A percentile compares a stretch with the other conserved stretches of the same genome.
Evolutionary conservation across 768 basidiomycete species (phyloP).

Genomic region (Nidularia sp.): DNA sequence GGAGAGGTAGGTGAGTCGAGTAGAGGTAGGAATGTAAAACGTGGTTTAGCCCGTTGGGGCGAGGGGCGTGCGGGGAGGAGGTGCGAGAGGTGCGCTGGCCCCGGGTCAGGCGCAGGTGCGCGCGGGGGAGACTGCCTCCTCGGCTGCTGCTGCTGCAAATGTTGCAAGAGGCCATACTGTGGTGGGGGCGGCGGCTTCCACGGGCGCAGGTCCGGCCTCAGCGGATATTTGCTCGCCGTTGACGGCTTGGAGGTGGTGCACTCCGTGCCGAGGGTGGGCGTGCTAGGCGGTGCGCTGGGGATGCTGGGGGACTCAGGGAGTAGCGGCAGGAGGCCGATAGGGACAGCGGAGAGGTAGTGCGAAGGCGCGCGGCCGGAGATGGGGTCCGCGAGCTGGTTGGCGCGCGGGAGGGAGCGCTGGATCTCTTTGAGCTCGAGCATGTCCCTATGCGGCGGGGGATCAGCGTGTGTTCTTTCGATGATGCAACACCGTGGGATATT

Average conservation of each 20-base stretch:
- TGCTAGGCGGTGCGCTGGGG: slow-evolving; percentile 6
- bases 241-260: neutral
- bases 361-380: slow-evolving; percentile 32
- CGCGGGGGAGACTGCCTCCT: slow-evolving; percentile 4
- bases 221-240: neutral
- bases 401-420: slow-evolving; percentile 57
- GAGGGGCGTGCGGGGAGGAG: slow-evolving; percentile 16
- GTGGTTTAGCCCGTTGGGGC: slow-evolving; percentile 18
- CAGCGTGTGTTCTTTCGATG: neutral
- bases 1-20: slow-evolving; percentile 14
- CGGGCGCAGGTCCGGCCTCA: neutral
- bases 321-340: slow-evolving; percentile 61
- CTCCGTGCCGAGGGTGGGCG: slow-evolving; percentile 1
- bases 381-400: slow-evolving; percentile 44
- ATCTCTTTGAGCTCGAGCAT: slow-evolving; percentile 68
- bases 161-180: neutral
- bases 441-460: slow-evolving; percentile 32
- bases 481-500: neutral
- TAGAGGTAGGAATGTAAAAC: slow-evolving; percentile 31
- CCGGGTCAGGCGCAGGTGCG: neutral
- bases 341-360: slow-evolving; percentile 49
- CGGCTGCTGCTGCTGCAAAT: neutral
- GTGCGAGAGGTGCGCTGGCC: slow-evolving; percentile 21
- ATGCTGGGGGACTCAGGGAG: slow-evolving; percentile 21
- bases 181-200: slow-evolving; percentile 4